These are phyloP conservation scores for Penicillium bovifimosum DNA, from an alignment of 495 filamentous ascomycete species.

Conservation along the genomic window DNA sequence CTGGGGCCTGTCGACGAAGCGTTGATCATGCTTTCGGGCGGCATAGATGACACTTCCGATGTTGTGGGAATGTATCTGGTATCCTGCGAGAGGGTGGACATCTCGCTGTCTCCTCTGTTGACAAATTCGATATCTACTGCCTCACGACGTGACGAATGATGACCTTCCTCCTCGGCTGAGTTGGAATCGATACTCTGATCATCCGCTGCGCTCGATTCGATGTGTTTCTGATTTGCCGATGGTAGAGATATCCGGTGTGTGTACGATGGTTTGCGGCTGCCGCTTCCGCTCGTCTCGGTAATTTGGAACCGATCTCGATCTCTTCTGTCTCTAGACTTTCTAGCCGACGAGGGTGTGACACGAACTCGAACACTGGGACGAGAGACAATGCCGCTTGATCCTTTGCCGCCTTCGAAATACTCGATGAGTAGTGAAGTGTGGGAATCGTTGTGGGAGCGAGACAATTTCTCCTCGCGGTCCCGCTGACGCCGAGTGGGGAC, in stretches of 20 bases:
- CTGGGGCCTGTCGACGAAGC: conserved; percentile 44
- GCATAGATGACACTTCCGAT: conserved; percentile 92
- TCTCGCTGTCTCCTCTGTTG: conserved; percentile 51
- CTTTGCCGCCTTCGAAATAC: conserved; percentile 90
- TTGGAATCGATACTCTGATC: conserved; percentile 56
- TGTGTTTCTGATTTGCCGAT: conserved; percentile 49
- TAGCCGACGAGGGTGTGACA: conserved; percentile 71
- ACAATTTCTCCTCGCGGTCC: conserved; percentile 46
- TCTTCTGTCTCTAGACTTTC: conserved; percentile 50
- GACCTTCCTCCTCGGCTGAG: conserved; percentile 73
- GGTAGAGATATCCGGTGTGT: conserved; percentile 57
- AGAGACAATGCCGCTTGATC: conserved; percentile 50
- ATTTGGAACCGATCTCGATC: conserved; percentile 68
- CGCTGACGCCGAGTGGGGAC: conserved; percentile 65
- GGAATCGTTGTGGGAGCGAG: conserved; percentile 53
- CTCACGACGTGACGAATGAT: conserved; percentile 55
- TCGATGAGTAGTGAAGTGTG: conserved; percentile 96
- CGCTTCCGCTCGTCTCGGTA: conserved; percentile 58
- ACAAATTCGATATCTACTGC: conserved; percentile 85
- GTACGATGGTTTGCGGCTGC: conserved; percentile 57
- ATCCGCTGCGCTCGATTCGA: conserved; percentile 40
- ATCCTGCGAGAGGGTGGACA: conserved; percentile 56
- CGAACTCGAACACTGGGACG: conserved; percentile 92
- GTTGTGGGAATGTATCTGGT: conserved; percentile 51
- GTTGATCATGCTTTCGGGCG: conserved; percentile 84